Percentiles rank a stretch among this genome's conserved stretches.
phyloP scores from a whole-genome alignment of 2,329 filamentous ascomycete species.

The Colletotrichum lini region DNA sequence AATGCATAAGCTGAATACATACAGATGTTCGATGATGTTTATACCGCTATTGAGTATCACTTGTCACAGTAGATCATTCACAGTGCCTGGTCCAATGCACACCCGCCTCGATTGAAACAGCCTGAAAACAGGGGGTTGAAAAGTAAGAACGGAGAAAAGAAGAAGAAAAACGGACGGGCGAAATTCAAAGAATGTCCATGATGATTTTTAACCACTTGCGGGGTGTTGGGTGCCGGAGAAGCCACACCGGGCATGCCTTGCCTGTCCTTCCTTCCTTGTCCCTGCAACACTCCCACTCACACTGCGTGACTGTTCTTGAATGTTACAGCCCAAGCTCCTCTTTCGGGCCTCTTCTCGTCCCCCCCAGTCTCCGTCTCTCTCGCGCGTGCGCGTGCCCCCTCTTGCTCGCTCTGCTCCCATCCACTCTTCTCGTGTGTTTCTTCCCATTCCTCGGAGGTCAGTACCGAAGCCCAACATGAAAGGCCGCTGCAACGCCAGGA shows the following conservation, averaged over 20 bases:
- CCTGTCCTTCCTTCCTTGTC: background rate
- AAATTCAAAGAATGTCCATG: background rate
- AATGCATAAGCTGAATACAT: background rate
- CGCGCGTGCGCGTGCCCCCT: too few relatives aligned
- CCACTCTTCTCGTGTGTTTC: background rate
- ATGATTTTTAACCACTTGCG: background rate
- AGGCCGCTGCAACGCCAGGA: background rate
- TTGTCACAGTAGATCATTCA: too few relatives aligned
- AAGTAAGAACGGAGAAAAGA: background rate
- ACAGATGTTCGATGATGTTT: too few relatives aligned
- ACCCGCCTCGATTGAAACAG: background rate
- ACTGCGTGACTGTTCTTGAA: background rate
- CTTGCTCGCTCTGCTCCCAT: background rate
- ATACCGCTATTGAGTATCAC: background rate
- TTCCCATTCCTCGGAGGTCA: slow-evolving; percentile 1
- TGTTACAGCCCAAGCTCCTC: slow-evolving; percentile 15
- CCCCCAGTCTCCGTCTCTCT: slow-evolving; percentile 1
- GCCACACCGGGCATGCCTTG: background rate
- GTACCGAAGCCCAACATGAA: background rate
- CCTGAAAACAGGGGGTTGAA: background rate
- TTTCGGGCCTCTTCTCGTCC: slow-evolving; percentile 4
- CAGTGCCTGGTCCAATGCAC: background rate
- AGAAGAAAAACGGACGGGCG: background rate
- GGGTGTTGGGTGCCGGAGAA: background rate
- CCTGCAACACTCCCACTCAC: background rate